Conservation (phyloP, 805 yeast genomes). For the Zygosaccharomyces gambellarensis region DNA sequence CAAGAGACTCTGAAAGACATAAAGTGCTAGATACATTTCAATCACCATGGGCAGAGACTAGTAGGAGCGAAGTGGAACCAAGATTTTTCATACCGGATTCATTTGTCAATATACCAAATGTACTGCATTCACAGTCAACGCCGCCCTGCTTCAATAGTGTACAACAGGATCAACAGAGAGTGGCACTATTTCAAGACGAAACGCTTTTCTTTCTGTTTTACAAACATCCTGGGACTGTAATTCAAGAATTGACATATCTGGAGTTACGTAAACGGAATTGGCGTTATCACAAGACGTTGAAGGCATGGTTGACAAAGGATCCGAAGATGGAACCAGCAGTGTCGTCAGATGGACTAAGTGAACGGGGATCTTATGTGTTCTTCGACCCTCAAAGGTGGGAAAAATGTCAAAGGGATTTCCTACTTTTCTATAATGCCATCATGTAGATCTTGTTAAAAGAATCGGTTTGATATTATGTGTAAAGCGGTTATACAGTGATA, state of each 20-base stretch:
- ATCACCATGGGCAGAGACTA: constrained; percentile 94
- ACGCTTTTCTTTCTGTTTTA: constrained; percentile 91
- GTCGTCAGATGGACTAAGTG: constrained; percentile 66
- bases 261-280: constrained; percentile 90
- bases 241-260: constrained; percentile 90
- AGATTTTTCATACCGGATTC: constrained; percentile 60
- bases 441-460: constrained; percentile 35
- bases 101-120: constrained; percentile 38
- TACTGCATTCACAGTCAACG: constrained; percentile 26
- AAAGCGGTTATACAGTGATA: constrained; percentile 5
- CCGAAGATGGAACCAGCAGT: constrained; percentile 84
- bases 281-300: constrained; percentile 94
- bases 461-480: neutral
- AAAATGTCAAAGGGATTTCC: constrained; percentile 71
- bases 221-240: constrained; percentile 84
- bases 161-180: constrained; percentile 40
- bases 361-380: constrained; percentile 87
- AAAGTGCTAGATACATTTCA: constrained; percentile 52
- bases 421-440: constrained; percentile 56
- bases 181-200: constrained; percentile 74
- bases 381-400: constrained; percentile 97
- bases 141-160: constrained; percentile 35
- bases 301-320: constrained; percentile 95
- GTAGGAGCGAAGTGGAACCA: constrained; percentile 88
- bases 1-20: constrained; percentile 22